Percentiles rank a stretch among this genome's conserved stretches.
These are phyloP conservation scores for Haematococcus lacustris DNA, from an alignment of 139 green algal species.

Conservation along the genomic window DNA sequence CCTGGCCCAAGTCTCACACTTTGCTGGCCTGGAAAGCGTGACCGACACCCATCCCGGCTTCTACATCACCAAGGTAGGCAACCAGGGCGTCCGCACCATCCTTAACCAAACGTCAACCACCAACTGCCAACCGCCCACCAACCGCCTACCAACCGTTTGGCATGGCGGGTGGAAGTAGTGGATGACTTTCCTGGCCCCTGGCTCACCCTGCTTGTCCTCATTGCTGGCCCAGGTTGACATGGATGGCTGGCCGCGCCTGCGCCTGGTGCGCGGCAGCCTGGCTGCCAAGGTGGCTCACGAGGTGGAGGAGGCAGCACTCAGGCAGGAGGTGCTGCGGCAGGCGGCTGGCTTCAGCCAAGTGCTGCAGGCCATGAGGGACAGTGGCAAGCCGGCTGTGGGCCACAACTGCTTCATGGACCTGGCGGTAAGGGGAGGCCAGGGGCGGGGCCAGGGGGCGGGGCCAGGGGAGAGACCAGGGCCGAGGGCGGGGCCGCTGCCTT, in stretches of 20 bases:
- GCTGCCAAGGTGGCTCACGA: not conserved
- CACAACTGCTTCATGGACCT: slow-evolving; percentile 66
- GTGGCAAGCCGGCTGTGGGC: slow-evolving; percentile 35
- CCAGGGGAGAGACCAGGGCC: not conserved
- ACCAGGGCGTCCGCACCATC: not conserved
- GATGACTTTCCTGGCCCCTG: not conserved
- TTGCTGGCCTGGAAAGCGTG: not conserved
- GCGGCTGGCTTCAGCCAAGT: slow-evolving; percentile 38
- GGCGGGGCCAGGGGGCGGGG: not conserved
- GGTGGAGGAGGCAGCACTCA: too few relatives aligned
- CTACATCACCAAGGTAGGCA: not conserved
- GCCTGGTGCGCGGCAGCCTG: not conserved
- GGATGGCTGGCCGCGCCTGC: not conserved
- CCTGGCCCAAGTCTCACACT: not conserved
- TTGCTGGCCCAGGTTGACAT: not conserved
- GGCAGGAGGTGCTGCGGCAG: slow-evolving; percentile 4
- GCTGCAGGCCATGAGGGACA: slow-evolving; percentile 42
- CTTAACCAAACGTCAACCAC: not conserved
- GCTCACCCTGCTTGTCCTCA: not conserved
- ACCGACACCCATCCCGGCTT: not conserved
- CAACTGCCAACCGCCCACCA: not conserved
- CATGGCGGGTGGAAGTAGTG: not conserved
- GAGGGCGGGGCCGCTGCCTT: not conserved
- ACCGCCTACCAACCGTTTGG: not conserved
- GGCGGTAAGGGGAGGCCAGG: not conserved